A percentile compares a stretch with the other conserved stretches of the same genome.
These are phyloP conservation scores for Jackrogersella multiformis DNA, from an alignment of 495 filamentous ascomycete genomes.

Conservation along the genomic window DNA sequence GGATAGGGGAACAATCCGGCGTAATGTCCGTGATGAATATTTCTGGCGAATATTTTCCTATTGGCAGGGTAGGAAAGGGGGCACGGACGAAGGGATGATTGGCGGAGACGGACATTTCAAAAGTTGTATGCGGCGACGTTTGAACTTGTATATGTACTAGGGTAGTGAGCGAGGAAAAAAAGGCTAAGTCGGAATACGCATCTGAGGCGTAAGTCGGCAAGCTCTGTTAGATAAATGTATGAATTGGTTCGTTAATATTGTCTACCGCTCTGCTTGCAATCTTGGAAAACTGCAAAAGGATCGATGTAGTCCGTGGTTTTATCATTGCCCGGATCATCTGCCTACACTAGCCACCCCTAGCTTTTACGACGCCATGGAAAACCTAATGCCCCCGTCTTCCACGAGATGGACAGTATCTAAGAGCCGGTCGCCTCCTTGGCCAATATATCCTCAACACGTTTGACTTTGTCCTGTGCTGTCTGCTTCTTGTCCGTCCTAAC, in stretches of 20 bases:
- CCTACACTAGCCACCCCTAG: no score
- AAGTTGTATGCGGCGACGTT: slow-evolving; percentile 5
- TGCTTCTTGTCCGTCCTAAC: slow-evolving; percentile 60
- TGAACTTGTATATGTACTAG: slow-evolving; percentile 21
- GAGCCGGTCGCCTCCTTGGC: slow-evolving; percentile 19
- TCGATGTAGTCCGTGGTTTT: not conserved
- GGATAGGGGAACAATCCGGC: slow-evolving; percentile 33
- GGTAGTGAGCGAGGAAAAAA: not conserved
- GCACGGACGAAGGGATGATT: not conserved
- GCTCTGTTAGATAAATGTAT: slow-evolving; percentile 26
- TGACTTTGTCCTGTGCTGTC: slow-evolving; percentile 58
- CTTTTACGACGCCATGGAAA: not conserved
- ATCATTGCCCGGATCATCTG: not conserved
- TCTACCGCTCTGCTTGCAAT: not conserved
- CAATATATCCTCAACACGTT: slow-evolving; percentile 56
- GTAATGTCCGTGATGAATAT: not conserved
- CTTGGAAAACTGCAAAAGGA: not conserved
- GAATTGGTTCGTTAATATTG: not conserved
- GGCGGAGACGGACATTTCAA: not conserved
- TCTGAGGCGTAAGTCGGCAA: slow-evolving; percentile 13
- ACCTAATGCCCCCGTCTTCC: not conserved
- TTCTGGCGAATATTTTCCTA: not conserved
- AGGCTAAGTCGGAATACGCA: not conserved
- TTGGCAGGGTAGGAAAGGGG: not conserved
- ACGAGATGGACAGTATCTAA: not conserved